Evolutionary conservation across 129 eudicot genomes (phyloP).

Genomic region (Lactuca sativa): DNA sequence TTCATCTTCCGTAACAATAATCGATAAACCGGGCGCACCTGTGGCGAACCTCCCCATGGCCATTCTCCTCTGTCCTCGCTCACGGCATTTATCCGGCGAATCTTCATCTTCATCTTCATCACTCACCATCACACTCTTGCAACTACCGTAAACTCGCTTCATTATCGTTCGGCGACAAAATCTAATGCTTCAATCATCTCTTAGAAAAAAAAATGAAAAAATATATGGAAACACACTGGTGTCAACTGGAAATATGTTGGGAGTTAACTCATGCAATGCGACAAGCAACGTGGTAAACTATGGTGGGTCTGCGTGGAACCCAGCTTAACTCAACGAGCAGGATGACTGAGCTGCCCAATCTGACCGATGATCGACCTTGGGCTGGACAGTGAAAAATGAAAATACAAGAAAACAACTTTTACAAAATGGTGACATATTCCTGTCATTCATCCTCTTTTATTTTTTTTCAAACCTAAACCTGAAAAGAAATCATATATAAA

Average conservation of each 20-base stretch:
- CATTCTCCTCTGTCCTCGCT: constrained; percentile 39
- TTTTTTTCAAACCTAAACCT: too few relatives aligned
- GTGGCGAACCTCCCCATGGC: constrained; percentile 25
- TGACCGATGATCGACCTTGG: not conserved
- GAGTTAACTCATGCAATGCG: constrained; percentile 3
- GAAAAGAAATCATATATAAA: too few relatives aligned
- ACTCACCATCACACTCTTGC: constrained; percentile 10
- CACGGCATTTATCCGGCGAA: constrained; percentile 39
- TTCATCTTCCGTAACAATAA: not conserved
- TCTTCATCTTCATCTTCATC: constrained; percentile 6
- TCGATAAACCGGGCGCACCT: not conserved
- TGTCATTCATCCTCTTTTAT: too few relatives aligned
- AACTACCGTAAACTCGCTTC: constrained; percentile 7
- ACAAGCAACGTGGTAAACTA: constrained; percentile 11
- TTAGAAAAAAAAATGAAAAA: not conserved
- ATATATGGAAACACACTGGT: not conserved
- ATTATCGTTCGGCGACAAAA: constrained; percentile 8
- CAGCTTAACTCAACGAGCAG: constrained; percentile 13
- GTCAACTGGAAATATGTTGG: constrained; percentile 7
- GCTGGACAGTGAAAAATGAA: not conserved
- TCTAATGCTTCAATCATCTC: not conserved
- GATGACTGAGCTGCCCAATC: constrained; percentile 1
- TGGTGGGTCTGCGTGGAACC: constrained; percentile 12
- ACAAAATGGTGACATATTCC: too few relatives aligned
- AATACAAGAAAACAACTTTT: too few relatives aligned